Base-by-base conservation (phyloP, 345 rosid species). In the Streptanthus diversifolius region DNA sequence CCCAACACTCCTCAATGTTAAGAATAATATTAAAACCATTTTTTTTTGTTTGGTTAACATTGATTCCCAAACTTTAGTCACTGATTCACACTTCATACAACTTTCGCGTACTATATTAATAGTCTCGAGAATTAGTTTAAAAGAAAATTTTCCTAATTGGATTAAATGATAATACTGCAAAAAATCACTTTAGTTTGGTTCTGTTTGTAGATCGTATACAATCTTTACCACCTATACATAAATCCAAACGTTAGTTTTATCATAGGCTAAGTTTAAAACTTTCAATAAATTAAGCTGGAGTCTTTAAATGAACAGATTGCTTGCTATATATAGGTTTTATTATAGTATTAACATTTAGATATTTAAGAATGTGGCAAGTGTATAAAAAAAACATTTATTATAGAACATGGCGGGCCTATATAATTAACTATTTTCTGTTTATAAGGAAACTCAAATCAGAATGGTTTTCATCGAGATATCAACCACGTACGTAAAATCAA, bases 371-470 rank as follows among this genome's bases (percentile, higher is more conserved):
- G 62, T 39, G 15, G 67, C 2, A 25, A 60, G 60, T 37, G 14
- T 70, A 17, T 36, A 59, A 19, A 8, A 18, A 35, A 35, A 65
- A 13, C 43, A 73, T 73, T 65, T 73, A 73, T 25, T 57, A 18
- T 55, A 55, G 24, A 73, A 56, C 71, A 73, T 56, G 37, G 44
- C 22, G 55, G 76, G 55, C 47, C 77, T n/a, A 43, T 72, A 15
- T 72, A 14, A 32, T 63, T 43, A 63, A 53, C 41, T 63, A 72
- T 6, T 30, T 29, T 54, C 37, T n/a, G 2, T 30, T 55, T 0
- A 55, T 54, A 54, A 14, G 9, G 47, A 63, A 36, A 30, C 45
- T 30, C 11, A 63, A 55, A 55, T 55, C 60, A 30, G 21, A 55
- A 53, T 41, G 63, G n/a, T 14, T 72, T n/a, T 30, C 55, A 63